A percentile compares a stretch with the other conserved stretches of the same genome.
phyloP scores from a whole-genome alignment of 176 grass and related monocot genomes.

The Oryza glaberrima region DNA sequence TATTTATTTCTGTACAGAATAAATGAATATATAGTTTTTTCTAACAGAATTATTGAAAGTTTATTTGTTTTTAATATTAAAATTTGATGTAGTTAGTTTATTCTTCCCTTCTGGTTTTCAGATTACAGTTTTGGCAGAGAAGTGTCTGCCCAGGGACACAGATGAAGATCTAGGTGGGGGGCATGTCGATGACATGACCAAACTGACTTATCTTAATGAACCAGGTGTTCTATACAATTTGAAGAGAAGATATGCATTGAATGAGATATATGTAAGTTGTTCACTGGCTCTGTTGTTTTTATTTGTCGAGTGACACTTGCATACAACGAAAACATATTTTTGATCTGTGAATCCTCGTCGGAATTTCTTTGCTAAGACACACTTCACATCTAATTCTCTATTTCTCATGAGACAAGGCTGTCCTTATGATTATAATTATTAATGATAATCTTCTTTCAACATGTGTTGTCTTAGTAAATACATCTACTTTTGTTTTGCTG shows the following conservation, averaged over 20 bases:
- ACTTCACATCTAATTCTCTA: background rate
- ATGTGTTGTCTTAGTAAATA: slow-evolving; percentile 32
- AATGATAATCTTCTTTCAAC: slow-evolving; percentile 9
- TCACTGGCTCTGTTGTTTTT: slow-evolving; percentile 14
- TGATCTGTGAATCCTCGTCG: background rate
- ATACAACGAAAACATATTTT: background rate
- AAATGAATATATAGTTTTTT: background rate
- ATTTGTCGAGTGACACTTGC: slow-evolving; percentile 11
- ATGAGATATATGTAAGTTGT: slow-evolving; percentile 90
- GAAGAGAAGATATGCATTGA: slow-evolving; percentile 90
- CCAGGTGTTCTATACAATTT: slow-evolving; percentile 97
- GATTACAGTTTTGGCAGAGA: slow-evolving; percentile 62
- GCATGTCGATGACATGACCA: slow-evolving; percentile 99
- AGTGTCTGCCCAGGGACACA: slow-evolving; percentile 82
- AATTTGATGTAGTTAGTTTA: slow-evolving; percentile 26
- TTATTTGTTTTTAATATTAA: background rate
- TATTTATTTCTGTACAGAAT: slow-evolving; percentile 19
- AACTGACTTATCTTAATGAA: slow-evolving; percentile 95
- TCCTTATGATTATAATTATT: slow-evolving; percentile 21
- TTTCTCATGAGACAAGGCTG: background rate
- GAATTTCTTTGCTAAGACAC: background rate
- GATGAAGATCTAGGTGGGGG: slow-evolving; percentile 93
- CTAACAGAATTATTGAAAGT: background rate
- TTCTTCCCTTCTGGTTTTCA: slow-evolving; percentile 34
- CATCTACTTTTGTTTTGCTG: slow-evolving; percentile 27